Base-by-base conservation (phyloP, 306 rosid genomes). In the Quercus wislizeni region DNA sequence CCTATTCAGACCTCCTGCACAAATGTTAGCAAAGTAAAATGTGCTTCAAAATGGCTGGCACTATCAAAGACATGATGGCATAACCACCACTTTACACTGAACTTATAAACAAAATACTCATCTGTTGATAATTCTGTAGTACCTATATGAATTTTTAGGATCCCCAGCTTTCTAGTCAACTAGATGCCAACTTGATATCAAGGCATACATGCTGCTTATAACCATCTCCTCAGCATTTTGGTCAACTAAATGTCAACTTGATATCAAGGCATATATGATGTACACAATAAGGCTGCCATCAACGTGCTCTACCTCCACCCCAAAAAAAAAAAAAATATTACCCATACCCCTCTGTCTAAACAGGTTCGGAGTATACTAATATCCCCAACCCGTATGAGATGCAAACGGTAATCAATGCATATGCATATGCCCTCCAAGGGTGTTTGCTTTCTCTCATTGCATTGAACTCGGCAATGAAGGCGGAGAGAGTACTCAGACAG, bases 381-480 rank as follows among this genome's bases (percentile, higher is more conserved):
- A 81, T 86, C 76, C 97, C 99, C 30, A 90, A 79, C 52, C 75
- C 81, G 49, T 84, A 88, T 1, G 99, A 91, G 71, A 80, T 23
- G 69, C 76, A 79, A 33, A 94, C 77, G 6, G 99, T 91, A 18
- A 86, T 78, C 56, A 73, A 62, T 21, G 93, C 93, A 63, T 94
- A 91, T 1, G 74, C 88, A 56, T 91, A 90, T 7, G 97, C 97
- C 81, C 91, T 89, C 97, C 92, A 88, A 2, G 95, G 95, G 35
- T 77, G 71, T 17, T 2, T 83, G 74, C 97, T 92, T 80, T 87
- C 89, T 76, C 95, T 86, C 95, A 92, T 92, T 41, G 92, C 91
- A 70, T 94, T 81, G 74, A 92, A 92, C 90, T 94, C 97, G 0
- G 92, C 93, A 58, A 87, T 85, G 65, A 94, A 91, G n/a, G 99